Evolutionary conservation across 177 flowering plant species (phyloP), one percentile per base, ranked within the genome.

Genomic region (Vitis hybrid): DNA sequence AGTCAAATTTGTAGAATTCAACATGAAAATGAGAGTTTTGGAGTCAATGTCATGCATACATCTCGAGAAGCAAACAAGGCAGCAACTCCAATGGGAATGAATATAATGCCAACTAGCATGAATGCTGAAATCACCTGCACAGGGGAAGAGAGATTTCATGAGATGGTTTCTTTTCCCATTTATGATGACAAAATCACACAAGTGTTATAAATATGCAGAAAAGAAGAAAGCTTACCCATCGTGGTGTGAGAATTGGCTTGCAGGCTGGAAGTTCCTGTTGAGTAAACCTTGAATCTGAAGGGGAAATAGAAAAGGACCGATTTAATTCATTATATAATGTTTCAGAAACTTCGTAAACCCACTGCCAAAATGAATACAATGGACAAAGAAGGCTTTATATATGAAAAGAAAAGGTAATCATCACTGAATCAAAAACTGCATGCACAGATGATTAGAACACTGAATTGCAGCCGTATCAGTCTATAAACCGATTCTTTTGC

Each of bases 221-320:
- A 52, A 12, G 4, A 52, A 1, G 48, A 56, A 63, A 21, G 35
- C 65, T 70, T 79, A 92, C 94, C 94, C 96, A 92, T 81, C 82
- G 67, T 50, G 98, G 97, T 58, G 97, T 94, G 9, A 94, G 93
- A 70, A 94, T 91, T 8, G 98, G 98, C 78, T 94, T 94, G 85
- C 98, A 94, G 66, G 98, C 97, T 58, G 97, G 97, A 82, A 94
- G 98, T 72, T 91, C 97, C 72, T 94, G 98, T 63, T 94, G 97
- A 12, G 98, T 90, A 81, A 94, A 94, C 81, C 66, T 90, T 6
- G 97, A 92, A 81, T 92, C 97, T 92, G 88, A 70, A 69, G 60
- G 54, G 35, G 13, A 62, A 46, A 57, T 6, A 10, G 17, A 11
- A 49, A 48, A 58, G 67, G 11, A 9, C 52, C 0, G 14, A 57